These are phyloP conservation scores for Lactarius trivialis DNA, from an alignment of 768 basidiomycete genomes.

Conservation along the genomic window DNA sequence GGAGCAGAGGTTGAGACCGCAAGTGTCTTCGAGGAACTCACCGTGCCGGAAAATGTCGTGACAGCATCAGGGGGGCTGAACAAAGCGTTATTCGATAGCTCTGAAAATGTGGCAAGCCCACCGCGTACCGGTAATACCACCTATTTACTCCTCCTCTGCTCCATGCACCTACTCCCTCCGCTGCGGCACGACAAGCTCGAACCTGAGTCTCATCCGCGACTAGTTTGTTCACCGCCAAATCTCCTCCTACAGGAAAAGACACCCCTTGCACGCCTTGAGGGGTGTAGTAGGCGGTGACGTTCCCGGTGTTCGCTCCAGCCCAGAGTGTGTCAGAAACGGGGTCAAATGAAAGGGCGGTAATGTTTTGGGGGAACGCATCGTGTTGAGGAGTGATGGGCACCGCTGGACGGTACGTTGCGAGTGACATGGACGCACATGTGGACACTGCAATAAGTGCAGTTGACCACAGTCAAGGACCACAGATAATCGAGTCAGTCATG, in stretches of 20 bases:
- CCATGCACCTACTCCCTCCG: slow-evolving; percentile 71
- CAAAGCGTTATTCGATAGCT: slow-evolving; percentile 31
- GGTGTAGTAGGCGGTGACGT: slow-evolving; percentile 62
- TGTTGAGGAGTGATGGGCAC: slow-evolving; percentile 25
- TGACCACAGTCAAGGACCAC: not conserved
- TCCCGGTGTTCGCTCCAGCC: slow-evolving; percentile 71
- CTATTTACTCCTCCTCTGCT: slow-evolving; percentile 79
- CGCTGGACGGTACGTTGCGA: slow-evolving; percentile 24
- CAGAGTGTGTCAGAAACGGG: slow-evolving; percentile 86
- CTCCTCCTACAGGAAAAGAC: slow-evolving; percentile 64
- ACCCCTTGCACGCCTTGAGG: slow-evolving; percentile 60
- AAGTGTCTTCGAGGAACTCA: slow-evolving; percentile 47
- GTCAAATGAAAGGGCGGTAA: slow-evolving; percentile 82
- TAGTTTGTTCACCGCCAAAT: slow-evolving; percentile 66
- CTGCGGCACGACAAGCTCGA: slow-evolving; percentile 51
- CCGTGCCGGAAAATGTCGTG: slow-evolving; percentile 41
- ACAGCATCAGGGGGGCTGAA: slow-evolving; percentile 32
- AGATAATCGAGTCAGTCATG: not conserved
- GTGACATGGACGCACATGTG: slow-evolving; percentile 14
- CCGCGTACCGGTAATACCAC: slow-evolving; percentile 68
- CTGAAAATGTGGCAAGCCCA: slow-evolving; percentile 30
- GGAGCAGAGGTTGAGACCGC: slow-evolving; percentile 53
- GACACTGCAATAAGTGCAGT: not conserved
- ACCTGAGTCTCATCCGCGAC: slow-evolving; percentile 75
- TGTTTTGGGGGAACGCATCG: slow-evolving; percentile 37